These are phyloP conservation scores for Chrysoporthe puriensis DNA, from an alignment of 2,329 filamentous ascomycete genomes.

Conservation along the genomic window DNA sequence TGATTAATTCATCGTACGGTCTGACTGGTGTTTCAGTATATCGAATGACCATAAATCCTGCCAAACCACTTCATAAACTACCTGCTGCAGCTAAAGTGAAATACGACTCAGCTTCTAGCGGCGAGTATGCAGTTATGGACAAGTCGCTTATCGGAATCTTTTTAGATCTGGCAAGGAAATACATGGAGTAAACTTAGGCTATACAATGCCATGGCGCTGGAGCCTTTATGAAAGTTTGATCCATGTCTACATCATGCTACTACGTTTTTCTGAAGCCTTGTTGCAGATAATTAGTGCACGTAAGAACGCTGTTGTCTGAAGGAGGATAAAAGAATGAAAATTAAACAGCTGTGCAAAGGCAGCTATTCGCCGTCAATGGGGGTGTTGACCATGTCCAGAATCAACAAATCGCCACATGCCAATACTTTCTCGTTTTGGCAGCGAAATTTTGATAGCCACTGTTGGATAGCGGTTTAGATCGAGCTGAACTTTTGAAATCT, in stretches of 20 bases:
- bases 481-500: no score
- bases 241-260: not conserved
- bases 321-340: no score
- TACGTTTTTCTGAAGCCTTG: not conserved
- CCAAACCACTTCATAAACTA: constrained; percentile 47
- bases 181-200: constrained; percentile 48
- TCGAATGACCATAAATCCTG: constrained; percentile 54
- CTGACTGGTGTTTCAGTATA: constrained; percentile 56
- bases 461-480: no score
- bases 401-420: no score
- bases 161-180: constrained; percentile 41
- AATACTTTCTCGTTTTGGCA: no score
- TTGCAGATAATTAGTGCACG: no score
- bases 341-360: no score
- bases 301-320: no score
- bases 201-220: constrained; percentile 50
- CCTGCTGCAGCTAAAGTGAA: constrained; percentile 43
- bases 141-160: constrained; percentile 37
- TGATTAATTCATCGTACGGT: constrained; percentile 56
- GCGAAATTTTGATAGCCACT: no score
- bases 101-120: constrained; percentile 48
- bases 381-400: no score
- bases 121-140: constrained; percentile 46
- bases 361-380: no score
- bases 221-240: constrained; percentile 17